These are phyloP conservation scores for Asterella californica DNA, from an alignment of 225 moss, liverwort and hornwort genomes.

Conservation along the genomic window DNA sequence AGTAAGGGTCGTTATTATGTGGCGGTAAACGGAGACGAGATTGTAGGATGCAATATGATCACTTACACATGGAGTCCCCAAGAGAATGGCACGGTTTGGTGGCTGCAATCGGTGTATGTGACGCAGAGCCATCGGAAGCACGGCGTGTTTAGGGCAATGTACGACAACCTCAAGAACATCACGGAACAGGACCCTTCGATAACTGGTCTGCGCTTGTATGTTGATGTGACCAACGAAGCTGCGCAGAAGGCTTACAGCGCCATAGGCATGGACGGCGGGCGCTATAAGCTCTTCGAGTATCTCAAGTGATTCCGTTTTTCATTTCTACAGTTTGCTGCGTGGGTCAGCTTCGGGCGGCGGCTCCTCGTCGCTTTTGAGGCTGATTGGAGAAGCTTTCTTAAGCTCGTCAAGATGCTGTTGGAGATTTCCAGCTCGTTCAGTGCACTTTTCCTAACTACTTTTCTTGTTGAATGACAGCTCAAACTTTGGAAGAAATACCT, in stretches of 20 bases:
- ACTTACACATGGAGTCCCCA: slow-evolving; percentile 33
- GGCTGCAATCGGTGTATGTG: slow-evolving; percentile 43
- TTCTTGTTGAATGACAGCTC: too few species aligned
- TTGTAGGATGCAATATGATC: slow-evolving; percentile 33
- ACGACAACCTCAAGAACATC: slow-evolving; percentile 19
- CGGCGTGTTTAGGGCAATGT: slow-evolving; percentile 39
- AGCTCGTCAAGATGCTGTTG: too few species aligned
- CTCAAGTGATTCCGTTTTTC: slow-evolving; percentile 22
- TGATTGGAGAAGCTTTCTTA: too few species aligned
- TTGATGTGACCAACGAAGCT: slow-evolving; percentile 8
- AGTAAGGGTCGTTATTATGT: slow-evolving; percentile 29
- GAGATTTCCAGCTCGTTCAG: too few species aligned
- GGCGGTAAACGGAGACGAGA: slow-evolving; percentile 3
- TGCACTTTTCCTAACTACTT: too few species aligned
- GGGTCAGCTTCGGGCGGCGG: too few species aligned
- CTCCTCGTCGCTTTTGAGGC: too few species aligned
- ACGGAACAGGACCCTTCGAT: slow-evolving; percentile 21
- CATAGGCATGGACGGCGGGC: slow-evolving; percentile 36
- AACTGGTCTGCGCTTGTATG: slow-evolving; percentile 29
- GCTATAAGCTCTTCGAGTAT: slow-evolving; percentile 21
- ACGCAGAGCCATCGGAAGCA: slow-evolving; percentile 26
- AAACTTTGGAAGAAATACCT: too few species aligned
- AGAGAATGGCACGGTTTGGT: slow-evolving; percentile 32
- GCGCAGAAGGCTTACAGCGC: slow-evolving; percentile 32
- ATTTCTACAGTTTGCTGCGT: neutral